These are phyloP conservation scores for Cunninghamia lanceolata DNA, from an alignment of 75 land plant species.

Conservation along the genomic window DNA sequence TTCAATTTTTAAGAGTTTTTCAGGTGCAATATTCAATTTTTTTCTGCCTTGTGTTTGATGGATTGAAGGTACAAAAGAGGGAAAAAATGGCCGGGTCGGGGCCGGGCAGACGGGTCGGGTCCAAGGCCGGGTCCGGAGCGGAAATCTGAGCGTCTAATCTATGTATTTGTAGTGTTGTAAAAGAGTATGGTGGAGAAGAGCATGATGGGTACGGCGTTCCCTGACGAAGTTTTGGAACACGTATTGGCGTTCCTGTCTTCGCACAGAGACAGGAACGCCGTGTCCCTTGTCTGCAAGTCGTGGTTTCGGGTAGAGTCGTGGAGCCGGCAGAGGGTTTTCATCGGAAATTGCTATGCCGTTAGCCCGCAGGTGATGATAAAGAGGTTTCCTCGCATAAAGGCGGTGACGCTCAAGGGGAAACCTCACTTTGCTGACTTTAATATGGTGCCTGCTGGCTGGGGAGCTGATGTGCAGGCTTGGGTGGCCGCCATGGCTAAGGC, in stretches of 20 bases:
- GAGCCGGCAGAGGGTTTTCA: constrained; percentile 57
- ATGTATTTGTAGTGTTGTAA: not conserved
- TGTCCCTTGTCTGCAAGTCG: constrained; percentile 79
- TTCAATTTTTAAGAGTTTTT: not conserved
- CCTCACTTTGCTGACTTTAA: constrained; percentile 90
- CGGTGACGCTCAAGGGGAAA: constrained; percentile 75
- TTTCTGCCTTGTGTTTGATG: not conserved
- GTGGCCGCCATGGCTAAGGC: constrained; percentile 50
- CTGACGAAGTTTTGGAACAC: constrained; percentile 88
- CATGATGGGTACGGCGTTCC: constrained; percentile 36
- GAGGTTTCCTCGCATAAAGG: constrained; percentile 65
- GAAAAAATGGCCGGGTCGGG: too few species aligned
- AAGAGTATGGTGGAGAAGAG: constrained; percentile 10
- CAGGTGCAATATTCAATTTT: not conserved
- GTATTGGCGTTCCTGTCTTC: constrained; percentile 56
- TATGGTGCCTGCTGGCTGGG: constrained; percentile 81
- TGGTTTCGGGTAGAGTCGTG: constrained; percentile 76
- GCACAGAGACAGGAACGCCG: constrained; percentile 71
- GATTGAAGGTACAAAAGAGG: not conserved
- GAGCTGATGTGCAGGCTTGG: constrained; percentile 70
- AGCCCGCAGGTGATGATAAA: constrained; percentile 41
- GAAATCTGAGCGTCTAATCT: not conserved
- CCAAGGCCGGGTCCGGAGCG: not conserved
- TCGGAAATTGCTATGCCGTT: constrained; percentile 91
- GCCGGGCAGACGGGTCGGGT: too few species aligned